phyloP scores from a whole-genome alignment of 371 early-diverging fungal species.

The Zychaea mexicana region DNA sequence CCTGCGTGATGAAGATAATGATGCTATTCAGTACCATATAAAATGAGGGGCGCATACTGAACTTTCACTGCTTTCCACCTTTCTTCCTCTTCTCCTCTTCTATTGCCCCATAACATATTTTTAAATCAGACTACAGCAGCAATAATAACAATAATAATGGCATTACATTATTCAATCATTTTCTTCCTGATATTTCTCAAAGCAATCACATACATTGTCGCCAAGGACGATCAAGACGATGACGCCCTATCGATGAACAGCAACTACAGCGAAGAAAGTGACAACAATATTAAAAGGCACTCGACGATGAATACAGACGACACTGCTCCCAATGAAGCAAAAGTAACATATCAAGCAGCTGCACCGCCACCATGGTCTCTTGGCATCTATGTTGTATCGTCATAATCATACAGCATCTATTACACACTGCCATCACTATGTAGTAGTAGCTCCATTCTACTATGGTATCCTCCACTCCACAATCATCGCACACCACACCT shows the following conservation, averaged over 20 bases:
- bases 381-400: slow-evolving; percentile 2
- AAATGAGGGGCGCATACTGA: too few species aligned
- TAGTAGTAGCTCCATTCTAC: too few species aligned
- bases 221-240: slow-evolving; percentile 12
- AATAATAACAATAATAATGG: background rate
- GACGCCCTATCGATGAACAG: background rate
- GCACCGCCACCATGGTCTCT: slow-evolving; percentile 5
- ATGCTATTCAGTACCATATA: too few species aligned
- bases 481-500: background rate
- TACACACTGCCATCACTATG: too few species aligned
- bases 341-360: background rate
- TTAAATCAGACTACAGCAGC: too few species aligned
- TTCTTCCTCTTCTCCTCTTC: background rate
- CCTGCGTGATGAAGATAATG: too few species aligned
- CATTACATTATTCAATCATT: slow-evolving; percentile 18
- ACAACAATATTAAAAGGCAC: background rate
- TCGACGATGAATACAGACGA: background rate
- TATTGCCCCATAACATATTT: background rate
- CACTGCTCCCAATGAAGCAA: background rate
- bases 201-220: slow-evolving; percentile 10
- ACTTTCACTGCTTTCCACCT: too few species aligned
- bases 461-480: background rate
- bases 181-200: slow-evolving; percentile 19
- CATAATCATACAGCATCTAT: too few species aligned
- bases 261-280: slow-evolving; percentile 1